Base-by-base conservation (phyloP, 306 rosid genomes). In the Prunus armeniaca region DNA sequence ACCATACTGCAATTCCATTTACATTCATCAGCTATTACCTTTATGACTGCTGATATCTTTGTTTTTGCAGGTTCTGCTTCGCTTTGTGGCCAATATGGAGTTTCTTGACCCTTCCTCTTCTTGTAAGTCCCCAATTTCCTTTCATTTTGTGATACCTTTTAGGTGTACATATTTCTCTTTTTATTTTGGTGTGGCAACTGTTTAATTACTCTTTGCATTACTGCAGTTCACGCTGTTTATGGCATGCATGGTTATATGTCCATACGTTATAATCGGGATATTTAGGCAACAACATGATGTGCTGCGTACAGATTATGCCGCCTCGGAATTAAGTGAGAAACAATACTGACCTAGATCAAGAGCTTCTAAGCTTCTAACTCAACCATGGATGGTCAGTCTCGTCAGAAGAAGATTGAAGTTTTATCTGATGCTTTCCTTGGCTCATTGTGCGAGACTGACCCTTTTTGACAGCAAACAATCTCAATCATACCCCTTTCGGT, bases 71-170 rank as follows among this genome's bases (percentile, higher is more conserved):
- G 84, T 84, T 96, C 77, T 75, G 91, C 78, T 96, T 88, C 81
- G 98, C 99, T 30, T 82, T 96, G 81, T 95, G 99, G 99, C 97
- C 99, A 75, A 89, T 95, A 61, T 95, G 97, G 97, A 82, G 93
- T 75, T 89, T 91, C 88, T 88, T 96, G 85, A 88, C 97, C 38
- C 87, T 96, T 78, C 99, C 99, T 67, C 99, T 96, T 81, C 84
- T 96, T 97, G 99, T 96, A 92, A 72, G 77, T 75, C 69, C 17
- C 69, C 45, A 57, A 20, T 54, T 24, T 5, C 32, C 41, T 58
- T 67, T 51, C 52, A 34, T 76, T 72, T 77, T 70, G 18, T 70
- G 43, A 51, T 60, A 11, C 9, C 3, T 71, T 68, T 17, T 45
- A 12, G 2, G 30, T 72, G 27, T 74, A 75, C 62, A 71, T 50